Evolutionary conservation across 176 grass and related monocot species (phyloP), one percentile per base, ranked within the genome.

Genomic region (Bothriochloa decipiens): DNA sequence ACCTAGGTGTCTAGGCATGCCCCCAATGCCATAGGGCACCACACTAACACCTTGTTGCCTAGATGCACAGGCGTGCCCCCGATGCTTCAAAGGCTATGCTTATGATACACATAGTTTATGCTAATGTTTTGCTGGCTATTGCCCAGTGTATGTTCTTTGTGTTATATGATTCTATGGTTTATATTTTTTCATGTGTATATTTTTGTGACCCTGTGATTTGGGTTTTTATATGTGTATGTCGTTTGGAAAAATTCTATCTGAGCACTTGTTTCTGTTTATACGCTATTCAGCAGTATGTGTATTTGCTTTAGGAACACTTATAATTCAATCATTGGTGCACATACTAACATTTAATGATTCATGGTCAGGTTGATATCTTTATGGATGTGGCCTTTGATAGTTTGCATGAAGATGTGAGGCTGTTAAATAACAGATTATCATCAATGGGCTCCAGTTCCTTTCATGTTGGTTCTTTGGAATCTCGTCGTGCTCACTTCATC

Each of bases 371-470:
- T 65, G 96, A 98, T 81, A 90, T 91, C 28, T 98, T 93, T 90
- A 79, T 93, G 91, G 96, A 98, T 90, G 89, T 82, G 68, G 89
- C 96, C 80, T 98, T 98, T 70, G 93, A 85, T 70, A 93, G 91
- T 61, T 77, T 98, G 61, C 93, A 95, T 81, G 89, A 98, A 87
- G 91, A 95, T 82, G 79, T 90, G 75, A 93, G 91, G 72, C 85
- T 92, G 80, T 81, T 98, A 81, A 74, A 74, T 61, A 58, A 43
- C 81, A 89, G 66, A 66, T 68, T 98, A 42, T 91, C 84, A 77
- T 67, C 85, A 80, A 77, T 90, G 62, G 81, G 33, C 64, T 84
- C 37, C 14, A 71, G 90, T 83, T 43, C 77, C 61, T 69, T 70
- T 83, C 76, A 81, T 47, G 71, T 52, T 74, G 83, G 75, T 65